A percentile compares a stretch with the other conserved stretches of the same genome.
These are phyloP conservation scores for Monilinia polystroma DNA, from an alignment of 2,329 filamentous ascomycete species.

Conservation along the genomic window DNA sequence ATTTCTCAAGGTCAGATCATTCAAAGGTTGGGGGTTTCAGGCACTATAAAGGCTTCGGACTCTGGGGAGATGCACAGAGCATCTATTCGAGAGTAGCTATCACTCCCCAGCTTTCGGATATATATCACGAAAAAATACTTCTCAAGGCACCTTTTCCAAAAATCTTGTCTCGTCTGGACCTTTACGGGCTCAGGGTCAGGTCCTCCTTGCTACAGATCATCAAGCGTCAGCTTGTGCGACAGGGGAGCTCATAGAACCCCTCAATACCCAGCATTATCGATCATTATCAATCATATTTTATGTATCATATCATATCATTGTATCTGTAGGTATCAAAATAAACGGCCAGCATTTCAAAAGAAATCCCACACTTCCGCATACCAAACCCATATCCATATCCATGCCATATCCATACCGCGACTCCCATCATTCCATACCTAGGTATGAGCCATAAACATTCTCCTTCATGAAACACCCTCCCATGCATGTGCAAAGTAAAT, in stretches of 20 bases:
- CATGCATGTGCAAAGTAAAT: neutral
- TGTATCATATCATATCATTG: neutral
- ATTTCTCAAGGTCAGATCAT: neutral
- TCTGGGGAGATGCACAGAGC: neutral
- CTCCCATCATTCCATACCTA: neutral
- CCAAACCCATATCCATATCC: conserved; percentile 2
- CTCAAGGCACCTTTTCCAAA: neutral
- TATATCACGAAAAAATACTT: too few relatives aligned
- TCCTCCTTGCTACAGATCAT: neutral
- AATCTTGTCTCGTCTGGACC: neutral
- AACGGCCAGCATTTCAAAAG: neutral
- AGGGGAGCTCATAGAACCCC: neutral
- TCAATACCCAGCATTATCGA: neutral
- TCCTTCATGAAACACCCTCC: conserved; percentile 7
- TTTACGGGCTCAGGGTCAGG: neutral
- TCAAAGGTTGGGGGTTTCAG: neutral
- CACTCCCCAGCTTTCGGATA: neutral
- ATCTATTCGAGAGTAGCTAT: neutral
- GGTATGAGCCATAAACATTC: neutral
- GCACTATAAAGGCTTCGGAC: too few relatives aligned
- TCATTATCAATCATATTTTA: neutral
- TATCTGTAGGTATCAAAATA: conserved; percentile 3
- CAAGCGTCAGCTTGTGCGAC: neutral
- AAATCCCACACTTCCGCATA: neutral
- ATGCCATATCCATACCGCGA: neutral